Conservation (phyloP, 768 basidiomycete genomes). For the Pleurotus platypus region DNA sequence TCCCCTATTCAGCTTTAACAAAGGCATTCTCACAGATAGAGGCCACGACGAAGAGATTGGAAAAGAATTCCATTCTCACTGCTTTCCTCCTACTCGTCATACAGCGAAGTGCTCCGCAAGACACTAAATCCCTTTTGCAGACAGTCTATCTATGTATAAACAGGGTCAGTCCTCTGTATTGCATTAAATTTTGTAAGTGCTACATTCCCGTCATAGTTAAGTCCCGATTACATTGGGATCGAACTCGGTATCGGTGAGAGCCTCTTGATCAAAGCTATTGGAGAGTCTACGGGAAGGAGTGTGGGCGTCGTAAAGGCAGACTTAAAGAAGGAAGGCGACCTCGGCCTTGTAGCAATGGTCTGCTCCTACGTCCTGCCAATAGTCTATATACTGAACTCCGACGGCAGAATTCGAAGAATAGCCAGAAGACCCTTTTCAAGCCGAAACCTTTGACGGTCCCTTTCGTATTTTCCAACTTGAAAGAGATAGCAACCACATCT, state of each 20-base stretch:
- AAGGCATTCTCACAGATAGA: conserved; percentile 89
- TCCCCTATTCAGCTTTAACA: conserved; percentile 92
- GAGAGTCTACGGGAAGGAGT: conserved; percentile 91
- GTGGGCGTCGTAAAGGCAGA: conserved; percentile 81
- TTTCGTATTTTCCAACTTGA: conserved; percentile 85
- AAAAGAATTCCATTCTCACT: conserved; percentile 87
- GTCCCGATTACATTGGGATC: conserved; percentile 92
- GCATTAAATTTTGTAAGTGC: neutral
- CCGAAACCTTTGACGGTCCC: conserved; percentile 87
- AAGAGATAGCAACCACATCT: conserved; percentile 82
- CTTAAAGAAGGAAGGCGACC: conserved; percentile 90
- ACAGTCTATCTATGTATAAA: conserved; percentile 97
- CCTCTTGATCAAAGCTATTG: conserved; percentile 91
- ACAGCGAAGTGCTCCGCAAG: conserved; percentile 73
- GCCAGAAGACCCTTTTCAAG: conserved; percentile 91
- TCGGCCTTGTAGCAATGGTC: conserved; percentile 96
- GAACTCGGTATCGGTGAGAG: conserved; percentile 97
- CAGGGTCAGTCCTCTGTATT: conserved; percentile 49
- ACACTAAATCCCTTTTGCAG: conserved; percentile 75
- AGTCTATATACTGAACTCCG: neutral
- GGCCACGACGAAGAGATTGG: conserved; percentile 90
- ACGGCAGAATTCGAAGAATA: conserved; percentile 83
- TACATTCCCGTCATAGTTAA: conserved; percentile 49
- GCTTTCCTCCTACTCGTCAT: conserved; percentile 89
- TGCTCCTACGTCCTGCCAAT: conserved; percentile 15